Base-by-base conservation (phyloP, 1,139 yeast genomes). In the Kodamaea arcana region DNA sequence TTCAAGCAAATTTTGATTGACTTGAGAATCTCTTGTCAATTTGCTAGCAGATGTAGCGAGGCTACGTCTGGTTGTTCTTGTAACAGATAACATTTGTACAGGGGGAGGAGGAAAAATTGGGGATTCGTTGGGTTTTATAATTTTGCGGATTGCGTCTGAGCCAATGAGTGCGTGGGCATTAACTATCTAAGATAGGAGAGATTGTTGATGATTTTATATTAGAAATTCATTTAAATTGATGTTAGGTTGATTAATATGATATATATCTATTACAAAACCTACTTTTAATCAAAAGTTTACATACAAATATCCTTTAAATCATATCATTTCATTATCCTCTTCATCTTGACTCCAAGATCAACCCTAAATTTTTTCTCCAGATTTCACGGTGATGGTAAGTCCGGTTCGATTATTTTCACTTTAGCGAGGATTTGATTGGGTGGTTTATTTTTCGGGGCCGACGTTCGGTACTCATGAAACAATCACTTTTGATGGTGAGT, bases 1-100 rank as follows among this genome's bases (percentile, higher is more conserved):
- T 72, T 92, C 98, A 75, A 88, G 78, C 70, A 83, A 75, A 76
- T 87, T 90, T 76, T 84, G 94, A 69, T 78, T 74, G 45, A 92
- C 97, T 69, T 87, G 84, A 45, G 97, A 86, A 68, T 90, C 97
- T 65, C 81, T 82, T 54, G 92, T 82, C 54, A 88, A 66, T 12
- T 15, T 17, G 8, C 4, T 6, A 46, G 78, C 73, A 36, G 80
- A 64, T 46, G 94, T 81, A 51, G 95, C 92, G 58, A 84, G 70
- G 48, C 85, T 80, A 73, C 94, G 84, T 46, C 56, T 62, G 36
- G 56, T 48, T 43, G 58, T 50, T 63, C 66, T 65, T 37, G 65
- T 52, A 46, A 64, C 67, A 43, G 70, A 62, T 53, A 66, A 67
- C 72, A 66, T 65, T 32, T 36, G 46, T 16, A 7, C 9, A 4